Evolutionary conservation across 2,329 filamentous ascomycete species (phyloP), one percentile per base, ranked within the genome.

Genomic region (Ilyonectria destructans): DNA sequence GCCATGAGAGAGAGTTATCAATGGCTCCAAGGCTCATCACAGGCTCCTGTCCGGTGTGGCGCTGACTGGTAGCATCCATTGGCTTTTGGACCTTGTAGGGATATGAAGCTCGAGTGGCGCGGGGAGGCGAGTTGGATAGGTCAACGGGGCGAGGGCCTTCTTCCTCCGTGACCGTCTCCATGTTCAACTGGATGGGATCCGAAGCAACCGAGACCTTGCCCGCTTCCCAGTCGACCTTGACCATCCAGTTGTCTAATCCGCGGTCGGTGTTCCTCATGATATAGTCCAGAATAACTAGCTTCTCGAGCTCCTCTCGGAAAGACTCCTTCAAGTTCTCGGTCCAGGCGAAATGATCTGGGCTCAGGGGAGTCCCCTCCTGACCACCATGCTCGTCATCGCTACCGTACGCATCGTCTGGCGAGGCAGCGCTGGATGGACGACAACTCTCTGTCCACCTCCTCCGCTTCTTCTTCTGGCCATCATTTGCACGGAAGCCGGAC

Each of bases 221-320:
- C 3, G 89, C 91, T 74, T 94, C 89, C 87, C 91, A 94, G 80
- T 99, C 95, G 35, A 99, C 93, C 80, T 94, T 96, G 78, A 99
- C 95, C 96, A 99, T 99, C 96, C 96, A 99, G 76, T 99, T 99
- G 80, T 99, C 96, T 64, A 98, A 85, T 2, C 96, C 96, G 82
- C 96, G 90, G 80, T 99, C 96, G 2, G 96, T 99, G 78, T 99
- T 99, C 65, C 96, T 90, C 96, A 99, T 99, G 71, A 99, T 97
- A 80, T 99, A 99, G 82, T 99, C 96, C 72, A 99, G 82, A 76
- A 99, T 97, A 23, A 99, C 97, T 8, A 99, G 86, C 81, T 98
- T 98, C 83, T 99, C 96, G 55, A 99, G 87, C 82, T 98, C 93
- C 80, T 99, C 96, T 43, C 96, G 87, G 79, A 99, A 97, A 0